Evolutionary conservation across 495 filamentous ascomycete species (phyloP), one percentile per base, ranked within the genome.

Genomic region (Pseudomonodictys pantanalensis): DNA sequence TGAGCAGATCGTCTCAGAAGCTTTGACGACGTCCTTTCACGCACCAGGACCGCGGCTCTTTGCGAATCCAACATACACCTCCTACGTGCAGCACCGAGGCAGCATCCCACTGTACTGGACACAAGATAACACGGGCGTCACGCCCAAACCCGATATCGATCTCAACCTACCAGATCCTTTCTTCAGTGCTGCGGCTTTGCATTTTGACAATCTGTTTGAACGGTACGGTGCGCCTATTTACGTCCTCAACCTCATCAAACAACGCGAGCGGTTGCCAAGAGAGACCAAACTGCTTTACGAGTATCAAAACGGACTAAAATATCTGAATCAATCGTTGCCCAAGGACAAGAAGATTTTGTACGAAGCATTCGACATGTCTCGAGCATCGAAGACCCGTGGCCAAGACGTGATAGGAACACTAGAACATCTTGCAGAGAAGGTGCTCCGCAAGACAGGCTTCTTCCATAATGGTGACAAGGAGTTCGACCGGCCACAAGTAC

Each of bases 21-120:
- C 89, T 67, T 75, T 89, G 29, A 96, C 91, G 1, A 97, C 93
- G 2, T 96, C 93, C 0, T 97, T 98, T 68, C 93, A 98, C 76
- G 88, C 87, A 2, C 89, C 93, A 4, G 92, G 90, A 5, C 90
- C 91, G 22, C 83, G 82, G 53, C 82, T 96, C 28, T 93, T 89
- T 73, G 81, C 90, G 2, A 98, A 87, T 65, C 92, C 93, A 4
- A 85, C 87, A 26, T 97, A 91, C 70, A 97, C 93, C 11, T 97
- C 93, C 0, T 98, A 95, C 72, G 86, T 97, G 1, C 93, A 98
- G 70, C 95, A 98, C 70, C 84, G 93, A 55, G 95, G 95, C 24
- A 97, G 95, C 58, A 97, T 98, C 50, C 93, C 93, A 9, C 78
- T 98, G 1, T 90, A 96, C 71, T 98, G 93, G 93, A 96, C 92